Percentiles rank a stretch among this genome's conserved stretches.
Evolutionary conservation across 2,329 filamentous ascomycete genomes (phyloP).

Genomic region (Tolypocladium endophyticum): DNA sequence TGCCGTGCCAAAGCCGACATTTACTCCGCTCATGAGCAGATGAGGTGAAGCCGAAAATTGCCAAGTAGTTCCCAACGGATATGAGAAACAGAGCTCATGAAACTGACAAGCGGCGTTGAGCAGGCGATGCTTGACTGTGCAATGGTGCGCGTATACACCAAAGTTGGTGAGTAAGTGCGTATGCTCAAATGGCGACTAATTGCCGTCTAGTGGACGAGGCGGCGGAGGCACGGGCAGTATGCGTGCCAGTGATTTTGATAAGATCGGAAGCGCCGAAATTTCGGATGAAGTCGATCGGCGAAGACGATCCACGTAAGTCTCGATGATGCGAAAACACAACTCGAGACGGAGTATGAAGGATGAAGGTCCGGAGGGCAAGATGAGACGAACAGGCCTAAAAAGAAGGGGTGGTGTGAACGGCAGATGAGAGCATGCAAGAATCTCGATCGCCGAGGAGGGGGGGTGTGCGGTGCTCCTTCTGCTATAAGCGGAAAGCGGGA

Average conservation of each 20-base stretch:
- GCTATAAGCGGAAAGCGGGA: neutral
- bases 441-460: conserved; percentile 4
- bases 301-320: neutral
- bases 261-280: neutral
- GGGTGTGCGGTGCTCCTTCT: neutral
- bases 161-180: neutral
- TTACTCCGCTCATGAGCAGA: conserved; percentile 1
- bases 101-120: neutral
- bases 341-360: neutral
- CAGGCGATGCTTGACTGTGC: neutral
- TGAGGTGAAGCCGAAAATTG: neutral
- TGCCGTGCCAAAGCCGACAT: conserved; percentile 5
- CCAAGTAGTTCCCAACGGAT: neutral
- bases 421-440: neutral
- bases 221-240: neutral
- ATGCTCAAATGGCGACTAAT: neutral
- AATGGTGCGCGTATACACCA: neutral
- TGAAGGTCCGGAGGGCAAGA: neutral
- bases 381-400: neutral
- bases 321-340: neutral
- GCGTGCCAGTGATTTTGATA: neutral
- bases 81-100: neutral
- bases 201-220: neutral
- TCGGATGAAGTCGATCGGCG: neutral
- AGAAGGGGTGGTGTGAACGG: neutral